phyloP scores from a whole-genome alignment of 2,329 filamentous ascomycete species.

The Fusarium sublunatum region DNA sequence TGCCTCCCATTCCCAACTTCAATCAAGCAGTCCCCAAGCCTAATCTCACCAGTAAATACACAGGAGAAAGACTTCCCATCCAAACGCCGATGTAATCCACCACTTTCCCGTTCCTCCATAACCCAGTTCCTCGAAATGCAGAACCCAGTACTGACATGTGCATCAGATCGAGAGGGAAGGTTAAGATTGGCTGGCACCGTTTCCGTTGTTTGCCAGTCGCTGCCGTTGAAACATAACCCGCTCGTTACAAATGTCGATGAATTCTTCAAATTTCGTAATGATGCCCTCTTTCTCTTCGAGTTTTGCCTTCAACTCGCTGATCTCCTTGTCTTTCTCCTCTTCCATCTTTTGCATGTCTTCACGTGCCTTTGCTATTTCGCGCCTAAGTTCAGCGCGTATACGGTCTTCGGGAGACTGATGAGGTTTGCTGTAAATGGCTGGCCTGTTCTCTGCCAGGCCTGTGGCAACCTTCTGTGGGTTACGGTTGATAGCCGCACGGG shows the following conservation, averaged over 20 bases:
- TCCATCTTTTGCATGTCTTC: constrained; percentile 67
- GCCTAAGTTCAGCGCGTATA: constrained; percentile 70
- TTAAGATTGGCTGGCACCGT: constrained; percentile 45
- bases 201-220: constrained; percentile 55
- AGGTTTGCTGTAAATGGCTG: constrained; percentile 75
- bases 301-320: constrained; percentile 67
- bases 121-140: constrained; percentile 28
- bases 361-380: constrained; percentile 68
- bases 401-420: constrained; percentile 72
- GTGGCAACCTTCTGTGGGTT: constrained; percentile 71
- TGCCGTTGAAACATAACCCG: constrained; percentile 72
- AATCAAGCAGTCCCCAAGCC: constrained; percentile 21
- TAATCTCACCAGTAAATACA: constrained; percentile 26
- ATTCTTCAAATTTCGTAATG: constrained; percentile 74
- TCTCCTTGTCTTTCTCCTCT: constrained; percentile 67
- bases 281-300: constrained; percentile 72
- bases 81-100: constrained; percentile 38
- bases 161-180: constrained; percentile 27
- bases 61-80: constrained; percentile 18
- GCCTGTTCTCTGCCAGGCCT: constrained; percentile 69
- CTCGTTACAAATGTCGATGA: constrained; percentile 76
- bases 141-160: constrained; percentile 30
- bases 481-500: constrained; percentile 72
- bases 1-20: constrained; percentile 38
- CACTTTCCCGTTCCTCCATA: constrained; percentile 22